phyloP scores from a whole-genome alignment of 2,329 filamentous ascomycete species.

The Xylariomycetidae sp. region DNA sequence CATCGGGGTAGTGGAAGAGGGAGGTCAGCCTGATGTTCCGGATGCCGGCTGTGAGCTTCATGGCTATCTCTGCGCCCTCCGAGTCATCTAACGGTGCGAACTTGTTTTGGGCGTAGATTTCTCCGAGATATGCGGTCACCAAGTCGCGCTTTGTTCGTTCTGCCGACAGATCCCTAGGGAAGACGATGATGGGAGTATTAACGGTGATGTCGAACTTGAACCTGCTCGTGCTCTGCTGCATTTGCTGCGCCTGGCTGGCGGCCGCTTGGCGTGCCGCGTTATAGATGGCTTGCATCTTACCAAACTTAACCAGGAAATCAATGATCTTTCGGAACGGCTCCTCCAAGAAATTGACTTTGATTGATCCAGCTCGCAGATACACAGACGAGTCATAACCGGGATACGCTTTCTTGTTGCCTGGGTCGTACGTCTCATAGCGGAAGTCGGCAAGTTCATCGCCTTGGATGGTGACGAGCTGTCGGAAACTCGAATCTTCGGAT shows the following conservation, averaged over 20 bases:
- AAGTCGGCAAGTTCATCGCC: conserved; percentile 95
- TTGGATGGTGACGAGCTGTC: conserved; percentile 88
- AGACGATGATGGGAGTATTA: conserved; percentile 93
- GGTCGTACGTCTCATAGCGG: conserved; percentile 92
- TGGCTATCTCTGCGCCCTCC: conserved; percentile 68
- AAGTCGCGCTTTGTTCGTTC: conserved; percentile 71
- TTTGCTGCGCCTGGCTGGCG: conserved; percentile 85
- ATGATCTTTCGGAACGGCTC: conserved; percentile 98
- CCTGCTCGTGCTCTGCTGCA: conserved; percentile 84
- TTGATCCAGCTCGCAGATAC: conserved; percentile 83
- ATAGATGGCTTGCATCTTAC: conserved; percentile 98
- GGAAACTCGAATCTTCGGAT: conserved; percentile 71
- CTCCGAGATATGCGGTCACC: conserved; percentile 88
- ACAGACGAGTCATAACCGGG: conserved; percentile 94
- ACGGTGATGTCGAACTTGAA: conserved; percentile 93
- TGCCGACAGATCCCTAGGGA: conserved; percentile 72
- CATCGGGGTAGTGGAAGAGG: conserved; percentile 73
- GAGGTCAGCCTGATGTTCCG: conserved; percentile 89
- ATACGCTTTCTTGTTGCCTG: conserved; percentile 64
- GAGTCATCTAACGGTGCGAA: conserved; percentile 82
- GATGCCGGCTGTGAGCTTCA: conserved; percentile 87
- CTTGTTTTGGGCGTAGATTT: conserved; percentile 94
- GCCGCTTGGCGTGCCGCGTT: conserved; percentile 95
- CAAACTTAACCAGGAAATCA: conserved; percentile 96
- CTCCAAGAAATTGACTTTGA: conserved; percentile 95